Evolutionary conservation across 2,329 filamentous ascomycete genomes (phyloP).

Genomic region (Calonectria crousiana): DNA sequence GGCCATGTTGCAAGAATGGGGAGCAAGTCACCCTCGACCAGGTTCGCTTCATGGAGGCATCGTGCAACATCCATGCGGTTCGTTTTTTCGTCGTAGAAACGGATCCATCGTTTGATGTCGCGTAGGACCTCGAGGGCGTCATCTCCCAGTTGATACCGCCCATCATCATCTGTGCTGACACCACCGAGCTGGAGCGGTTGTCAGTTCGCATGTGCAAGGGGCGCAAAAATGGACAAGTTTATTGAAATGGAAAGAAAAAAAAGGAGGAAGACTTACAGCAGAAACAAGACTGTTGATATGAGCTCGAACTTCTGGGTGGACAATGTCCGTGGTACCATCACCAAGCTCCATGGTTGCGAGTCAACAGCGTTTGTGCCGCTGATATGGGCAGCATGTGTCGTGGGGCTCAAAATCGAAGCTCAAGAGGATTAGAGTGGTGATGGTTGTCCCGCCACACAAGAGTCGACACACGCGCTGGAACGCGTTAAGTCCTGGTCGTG

Average conservation of each 20-base stretch:
- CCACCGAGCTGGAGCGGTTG: slow-evolving; percentile 79
- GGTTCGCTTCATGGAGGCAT: slow-evolving; percentile 90
- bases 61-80: slow-evolving; percentile 95
- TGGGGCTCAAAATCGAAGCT: slow-evolving; percentile 32
- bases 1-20: slow-evolving; percentile 90
- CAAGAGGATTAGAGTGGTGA: slow-evolving; percentile 17
- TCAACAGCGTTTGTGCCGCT: slow-evolving; percentile 29
- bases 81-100: slow-evolving; percentile 91
- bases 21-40: slow-evolving; percentile 90
- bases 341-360: slow-evolving; percentile 63
- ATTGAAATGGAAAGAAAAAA: neutral
- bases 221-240: neutral
- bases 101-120: slow-evolving; percentile 95
- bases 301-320: slow-evolving; percentile 92
- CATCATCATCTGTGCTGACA: slow-evolving; percentile 81
- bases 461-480: slow-evolving; percentile 31
- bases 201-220: slow-evolving; percentile 29
- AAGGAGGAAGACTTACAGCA: slow-evolving; percentile 72
- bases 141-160: slow-evolving; percentile 89
- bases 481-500: slow-evolving; percentile 34
- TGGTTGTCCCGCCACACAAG: slow-evolving; percentile 26
- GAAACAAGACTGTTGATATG: slow-evolving; percentile 95
- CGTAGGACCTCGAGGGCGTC: slow-evolving; percentile 92
- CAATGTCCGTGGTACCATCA: slow-evolving; percentile 68
- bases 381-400: slow-evolving; percentile 30